Evolutionary conservation across 2,329 filamentous ascomycete species (phyloP), one percentile per base, ranked within the genome.

Genomic region (Alternaria sp.): DNA sequence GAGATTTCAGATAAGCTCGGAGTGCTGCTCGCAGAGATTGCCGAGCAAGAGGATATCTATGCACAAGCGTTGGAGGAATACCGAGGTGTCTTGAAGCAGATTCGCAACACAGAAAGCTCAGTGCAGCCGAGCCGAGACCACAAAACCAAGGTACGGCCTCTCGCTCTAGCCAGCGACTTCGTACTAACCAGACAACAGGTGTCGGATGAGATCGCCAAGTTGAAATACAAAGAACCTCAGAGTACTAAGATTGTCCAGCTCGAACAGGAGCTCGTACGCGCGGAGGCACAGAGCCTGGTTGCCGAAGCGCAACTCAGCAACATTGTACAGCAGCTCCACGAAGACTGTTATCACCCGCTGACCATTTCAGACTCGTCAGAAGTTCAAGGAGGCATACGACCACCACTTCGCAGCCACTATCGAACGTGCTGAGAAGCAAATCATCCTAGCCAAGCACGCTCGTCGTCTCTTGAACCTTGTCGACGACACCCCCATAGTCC

Each of bases 291-390:
- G 84, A 96, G 93, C 73, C 82, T 99, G 60, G 95, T 99, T 51
- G 95, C 95, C 2, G 95, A 99, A 81, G 95, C 95, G 22, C 95
- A 99, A 81, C 85, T 99, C 78, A 94, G 92, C 75, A 99, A 99
- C 79, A 89, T 97, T 70, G 93, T 96, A 59, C 43, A 59, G 30
- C 30, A 20, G 25, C 32, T 36, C 38, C 16, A 9, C 2, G n/a
- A 22, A 30, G 10, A 20, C 28, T 20, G 25, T 3, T 5, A 20
- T 9, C 27, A 7, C 16, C 20, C 55, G 32, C 70, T 78, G 59
- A 76, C 59, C 14, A 45, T 54, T 22, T 59, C 64, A 95, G 92
- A 98, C 95, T 36, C 92, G 95, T 59, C 92, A 95, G 80, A 98
- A 97, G 82, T 86, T 99, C 81, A 97, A 97, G 82, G 92, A 97